Base-by-base conservation (phyloP, 352 stramenopile species). In the Pythium apleroticum region DNA sequence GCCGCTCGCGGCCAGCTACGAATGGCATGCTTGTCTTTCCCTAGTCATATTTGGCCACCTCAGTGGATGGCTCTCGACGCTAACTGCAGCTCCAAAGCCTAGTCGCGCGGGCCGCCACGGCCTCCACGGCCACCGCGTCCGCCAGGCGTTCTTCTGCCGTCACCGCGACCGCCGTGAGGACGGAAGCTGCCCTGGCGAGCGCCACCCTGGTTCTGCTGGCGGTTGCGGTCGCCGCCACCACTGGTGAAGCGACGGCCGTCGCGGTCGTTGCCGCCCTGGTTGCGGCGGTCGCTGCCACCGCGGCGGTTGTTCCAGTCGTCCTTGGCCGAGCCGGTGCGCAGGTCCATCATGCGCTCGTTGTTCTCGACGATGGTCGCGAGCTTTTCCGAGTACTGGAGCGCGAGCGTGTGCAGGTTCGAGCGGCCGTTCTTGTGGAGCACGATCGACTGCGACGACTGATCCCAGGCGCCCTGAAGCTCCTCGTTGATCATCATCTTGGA, bases 401-500 rank as follows among this genome's bases (percentile, higher is more conserved):
- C 96, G 59, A 98, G 78, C 30, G 88, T 84, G 81, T 99, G 97
- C 22, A 99, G 77, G 6, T 79, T 86, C 63, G 92, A 98, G 33
- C 95, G 91, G 70, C 99, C 93, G 37, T 92, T 90, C 74, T 97
- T 97, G 71, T 98, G 90, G 68, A 99, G 82, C 53, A 98, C 82
- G 66, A 99, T 98, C 28, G 96, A 98, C 76, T 98, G 88, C 57
- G 97, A 99, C 15, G 94, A 95, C 83, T 99, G 96, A 82, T 99
- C 97, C 97, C 97, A 99, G 45, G 88, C 96, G 48, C 93, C 97
- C 67, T 96, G 89, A 4, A 99, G 84, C 75, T 99, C 97, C 52
- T 97, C 87, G 68, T 98, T 98, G 81, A 99, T 98, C 86, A 99
- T 99, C 96, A 99, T 99, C 76, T 99, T 99, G 52, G 91, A 98